Conservation (phyloP, 106 monocot species). For the Vanilla planifolia region DNA sequence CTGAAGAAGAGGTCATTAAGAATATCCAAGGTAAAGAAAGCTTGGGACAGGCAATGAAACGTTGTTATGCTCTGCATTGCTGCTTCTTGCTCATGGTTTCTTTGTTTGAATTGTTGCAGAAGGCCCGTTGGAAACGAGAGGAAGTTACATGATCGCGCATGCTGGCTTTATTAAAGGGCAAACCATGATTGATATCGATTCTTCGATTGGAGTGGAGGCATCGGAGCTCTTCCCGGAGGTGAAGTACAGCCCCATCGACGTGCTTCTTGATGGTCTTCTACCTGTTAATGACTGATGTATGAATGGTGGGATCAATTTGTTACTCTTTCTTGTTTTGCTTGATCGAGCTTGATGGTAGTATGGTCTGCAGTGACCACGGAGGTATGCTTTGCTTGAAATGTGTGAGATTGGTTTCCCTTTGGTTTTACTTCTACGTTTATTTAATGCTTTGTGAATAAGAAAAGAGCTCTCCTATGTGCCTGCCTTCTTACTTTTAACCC, state of each 20-base stretch:
- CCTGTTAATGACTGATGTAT: too few relatives aligned
- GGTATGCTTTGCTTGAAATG: too few relatives aligned
- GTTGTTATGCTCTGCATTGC: background rate
- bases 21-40: conserved; percentile 24
- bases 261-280: conserved; percentile 22
- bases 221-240: conserved; percentile 54
- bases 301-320: too few relatives aligned
- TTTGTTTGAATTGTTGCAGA: conserved; percentile 11
- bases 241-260: conserved; percentile 41
- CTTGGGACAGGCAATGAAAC: background rate
- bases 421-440: too few relatives aligned
- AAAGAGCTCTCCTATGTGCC: too few relatives aligned
- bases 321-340: too few relatives aligned
- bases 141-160: conserved; percentile 17
- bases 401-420: too few relatives aligned
- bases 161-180: conserved; percentile 25
- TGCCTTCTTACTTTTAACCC: too few relatives aligned
- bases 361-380: too few relatives aligned
- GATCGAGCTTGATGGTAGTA: too few relatives aligned
- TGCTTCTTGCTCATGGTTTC: background rate
- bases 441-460: too few relatives aligned
- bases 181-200: conserved; percentile 32
- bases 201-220: conserved; percentile 42
- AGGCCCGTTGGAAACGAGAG: conserved; percentile 3
- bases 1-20: conserved; percentile 32